A percentile compares a stretch with the other conserved stretches of the same genome.
Conservation (phyloP, 2,329 filamentous ascomycete genomes). For the Tolypocladium cylindrosporum region DNA sequence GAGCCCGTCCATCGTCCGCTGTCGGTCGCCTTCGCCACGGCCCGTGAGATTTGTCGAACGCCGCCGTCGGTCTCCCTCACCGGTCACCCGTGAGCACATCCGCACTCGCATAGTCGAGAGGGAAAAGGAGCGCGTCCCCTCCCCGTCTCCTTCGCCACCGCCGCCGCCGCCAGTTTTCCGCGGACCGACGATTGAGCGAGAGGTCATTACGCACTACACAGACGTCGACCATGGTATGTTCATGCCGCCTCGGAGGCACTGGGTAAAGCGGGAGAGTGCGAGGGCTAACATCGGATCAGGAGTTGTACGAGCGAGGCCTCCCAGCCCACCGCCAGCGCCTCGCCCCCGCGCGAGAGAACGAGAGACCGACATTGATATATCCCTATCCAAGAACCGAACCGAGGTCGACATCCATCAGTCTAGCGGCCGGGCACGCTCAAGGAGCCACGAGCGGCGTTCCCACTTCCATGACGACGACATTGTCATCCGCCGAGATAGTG, state of each 20-base stretch:
- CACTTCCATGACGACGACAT: constrained; percentile 54
- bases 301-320: constrained; percentile 31
- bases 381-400: constrained; percentile 41
- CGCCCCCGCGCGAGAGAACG: constrained; percentile 30
- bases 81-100: constrained; percentile 34
- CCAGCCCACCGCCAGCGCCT: constrained; percentile 38
- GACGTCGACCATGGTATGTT: constrained; percentile 72
- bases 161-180: constrained; percentile 58
- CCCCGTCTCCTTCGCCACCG: constrained; percentile 44
- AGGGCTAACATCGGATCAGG: constrained; percentile 22
- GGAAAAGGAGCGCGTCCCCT: constrained; percentile 29
- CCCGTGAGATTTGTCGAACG: constrained; percentile 28
- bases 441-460: constrained; percentile 27
- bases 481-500: constrained; percentile 47
- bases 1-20: constrained; percentile 24
- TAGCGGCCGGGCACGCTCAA: constrained; percentile 23
- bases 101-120: constrained; percentile 39
- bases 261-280: not conserved
- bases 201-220: constrained; percentile 81
- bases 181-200: constrained; percentile 73
- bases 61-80: constrained; percentile 26
- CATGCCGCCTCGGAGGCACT: not conserved
- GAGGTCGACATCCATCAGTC: constrained; percentile 46
- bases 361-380: constrained; percentile 51
- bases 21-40: constrained; percentile 13